phyloP scores from a whole-genome alignment of 208 protist species.

The Acanthamoeba triangularis region DNA sequence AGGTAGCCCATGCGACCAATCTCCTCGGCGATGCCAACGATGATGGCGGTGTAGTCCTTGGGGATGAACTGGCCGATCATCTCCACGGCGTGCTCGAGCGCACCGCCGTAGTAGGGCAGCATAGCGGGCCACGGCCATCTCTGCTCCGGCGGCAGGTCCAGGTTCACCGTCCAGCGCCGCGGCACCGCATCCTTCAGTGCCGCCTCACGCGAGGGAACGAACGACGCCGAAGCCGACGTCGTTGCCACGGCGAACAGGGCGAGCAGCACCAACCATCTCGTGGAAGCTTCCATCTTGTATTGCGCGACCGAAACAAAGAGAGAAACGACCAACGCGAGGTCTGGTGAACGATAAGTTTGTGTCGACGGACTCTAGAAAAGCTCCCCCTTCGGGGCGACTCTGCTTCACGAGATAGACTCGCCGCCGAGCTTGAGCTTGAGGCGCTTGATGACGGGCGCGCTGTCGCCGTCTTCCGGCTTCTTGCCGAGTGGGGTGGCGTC shows the following conservation, averaged over 20 bases:
- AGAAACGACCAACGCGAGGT: neutral
- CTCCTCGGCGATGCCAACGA: conserved; percentile 16
- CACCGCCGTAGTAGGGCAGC: conserved; percentile 13
- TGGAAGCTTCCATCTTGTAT: neutral
- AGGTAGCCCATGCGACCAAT: neutral
- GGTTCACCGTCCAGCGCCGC: conserved; percentile 5
- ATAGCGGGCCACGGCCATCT: conserved; percentile 19
- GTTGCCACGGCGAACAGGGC: neutral
- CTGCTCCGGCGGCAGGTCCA: conserved; percentile 45
- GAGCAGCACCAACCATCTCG: neutral
- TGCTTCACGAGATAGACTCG: conserved; percentile 22
- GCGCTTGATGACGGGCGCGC: conserved; percentile 31
- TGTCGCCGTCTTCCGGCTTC: neutral
- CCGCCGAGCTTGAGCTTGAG: conserved; percentile 47
- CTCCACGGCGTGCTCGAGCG: neutral
- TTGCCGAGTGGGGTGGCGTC: conserved; percentile 10
- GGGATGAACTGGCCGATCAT: conserved; percentile 34
- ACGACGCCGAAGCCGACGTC: neutral
- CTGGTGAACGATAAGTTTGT: neutral
- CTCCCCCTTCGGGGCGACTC: too few relatives aligned
- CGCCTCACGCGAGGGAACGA: neutral
- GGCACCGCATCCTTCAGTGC: neutral
- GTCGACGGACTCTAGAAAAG: too few relatives aligned
- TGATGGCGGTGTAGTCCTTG: neutral
- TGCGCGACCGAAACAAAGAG: neutral